phyloP scores from a whole-genome alignment of 2,329 filamentous ascomycete genomes.

The Plenodomus biglobosus region DNA sequence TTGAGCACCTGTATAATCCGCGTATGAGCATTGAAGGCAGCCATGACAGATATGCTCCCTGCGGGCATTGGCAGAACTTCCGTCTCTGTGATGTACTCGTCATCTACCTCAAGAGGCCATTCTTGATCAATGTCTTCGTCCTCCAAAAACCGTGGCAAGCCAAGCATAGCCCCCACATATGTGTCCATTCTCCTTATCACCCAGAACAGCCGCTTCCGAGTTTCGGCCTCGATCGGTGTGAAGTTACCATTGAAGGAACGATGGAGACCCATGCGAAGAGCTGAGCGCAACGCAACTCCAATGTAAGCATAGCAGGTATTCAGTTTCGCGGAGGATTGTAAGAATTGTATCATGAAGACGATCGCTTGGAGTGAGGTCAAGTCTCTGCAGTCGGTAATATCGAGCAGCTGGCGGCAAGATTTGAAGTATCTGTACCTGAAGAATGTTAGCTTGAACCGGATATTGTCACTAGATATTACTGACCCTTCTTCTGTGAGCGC shows the following conservation, averaged over 20 bases:
- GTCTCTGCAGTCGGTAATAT: conserved; percentile 57
- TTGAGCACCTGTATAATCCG: conserved; percentile 58
- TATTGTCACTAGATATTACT: conserved; percentile 4
- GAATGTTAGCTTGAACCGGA: conserved; percentile 14
- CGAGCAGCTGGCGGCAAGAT: conserved; percentile 52
- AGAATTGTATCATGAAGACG: conserved; percentile 57
- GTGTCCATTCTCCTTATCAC: conserved; percentile 55
- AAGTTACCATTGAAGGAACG: conserved; percentile 52
- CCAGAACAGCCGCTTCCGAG: conserved; percentile 56
- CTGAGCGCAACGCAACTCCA: conserved; percentile 54
- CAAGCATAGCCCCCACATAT: conserved; percentile 56
- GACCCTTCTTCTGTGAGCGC: conserved; percentile 52
- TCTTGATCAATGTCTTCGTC: conserved; percentile 55
- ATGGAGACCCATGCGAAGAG: conserved; percentile 55
- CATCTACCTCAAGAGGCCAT: conserved; percentile 51
- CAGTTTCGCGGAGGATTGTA: conserved; percentile 55
- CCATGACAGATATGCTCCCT: conserved; percentile 58
- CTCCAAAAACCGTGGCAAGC: conserved; percentile 51
- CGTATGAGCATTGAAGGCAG: conserved; percentile 63
- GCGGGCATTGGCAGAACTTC: conserved; percentile 57
- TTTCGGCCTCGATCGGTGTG: conserved; percentile 53
- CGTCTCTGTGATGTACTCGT: conserved; percentile 54
- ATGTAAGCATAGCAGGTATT: conserved; percentile 57
- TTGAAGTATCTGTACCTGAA: conserved; percentile 53
- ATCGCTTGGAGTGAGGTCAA: conserved; percentile 54